A percentile compares a stretch with the other conserved stretches of the same genome.
Evolutionary conservation across 306 rosid species (phyloP).

Genomic region (Castanospermum australe): DNA sequence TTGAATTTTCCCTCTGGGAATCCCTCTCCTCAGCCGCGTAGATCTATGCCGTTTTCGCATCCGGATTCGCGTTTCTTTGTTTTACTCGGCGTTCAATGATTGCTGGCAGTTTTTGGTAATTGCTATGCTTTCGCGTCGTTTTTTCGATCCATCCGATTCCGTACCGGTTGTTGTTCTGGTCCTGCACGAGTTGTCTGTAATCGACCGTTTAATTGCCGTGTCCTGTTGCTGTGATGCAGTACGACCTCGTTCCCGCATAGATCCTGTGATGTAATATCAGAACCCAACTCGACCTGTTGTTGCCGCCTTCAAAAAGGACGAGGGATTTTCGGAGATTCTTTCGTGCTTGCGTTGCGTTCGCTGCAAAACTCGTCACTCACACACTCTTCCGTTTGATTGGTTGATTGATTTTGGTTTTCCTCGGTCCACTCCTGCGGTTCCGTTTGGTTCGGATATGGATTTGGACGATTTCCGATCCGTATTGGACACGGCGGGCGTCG

Average conservation of each 20-base stretch:
- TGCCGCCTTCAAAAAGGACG: too few relatives aligned
- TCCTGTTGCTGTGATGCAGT: background rate
- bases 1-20: background rate
- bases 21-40: too few relatives aligned
- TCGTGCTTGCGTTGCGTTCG: background rate
- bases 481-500: conserved; percentile 62
- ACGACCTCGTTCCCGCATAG: background rate
- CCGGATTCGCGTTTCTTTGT: background rate
- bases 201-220: too few relatives aligned
- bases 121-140: too few relatives aligned
- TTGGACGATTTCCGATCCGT: conserved; percentile 71
- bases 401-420: background rate
- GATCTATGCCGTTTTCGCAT: conserved; percentile 7
- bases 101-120: too few relatives aligned
- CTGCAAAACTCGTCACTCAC: background rate
- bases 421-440: too few relatives aligned
- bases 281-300: too few relatives aligned
- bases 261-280: background rate
- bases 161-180: too few relatives aligned
- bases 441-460: conserved; percentile 51
- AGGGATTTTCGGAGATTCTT: background rate
- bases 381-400: too few relatives aligned
- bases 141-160: too few relatives aligned
- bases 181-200: too few relatives aligned
- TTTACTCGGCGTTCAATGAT: background rate